Conservation (phyloP, 768 basidiomycete genomes). For the Psilocybe cyanescens region DNA sequence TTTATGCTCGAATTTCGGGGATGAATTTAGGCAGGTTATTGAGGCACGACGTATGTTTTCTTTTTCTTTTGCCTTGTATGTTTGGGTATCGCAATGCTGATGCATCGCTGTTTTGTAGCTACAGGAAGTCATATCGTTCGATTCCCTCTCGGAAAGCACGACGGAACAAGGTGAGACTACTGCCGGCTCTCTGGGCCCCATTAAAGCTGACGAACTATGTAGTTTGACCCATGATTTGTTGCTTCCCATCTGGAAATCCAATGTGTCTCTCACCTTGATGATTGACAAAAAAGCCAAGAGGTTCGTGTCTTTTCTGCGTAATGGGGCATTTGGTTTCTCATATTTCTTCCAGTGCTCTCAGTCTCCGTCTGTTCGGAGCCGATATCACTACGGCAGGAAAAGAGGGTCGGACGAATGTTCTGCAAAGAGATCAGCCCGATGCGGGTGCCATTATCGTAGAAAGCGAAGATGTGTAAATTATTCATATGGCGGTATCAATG, state of each 20-base stretch:
- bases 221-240: constrained; percentile 80
- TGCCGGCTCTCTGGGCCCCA: not conserved
- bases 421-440: not conserved
- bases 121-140: constrained; percentile 75
- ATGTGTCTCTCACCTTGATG: constrained; percentile 86
- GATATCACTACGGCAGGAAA: constrained; percentile 59
- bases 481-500: not conserved
- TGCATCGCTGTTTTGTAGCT: constrained; percentile 37
- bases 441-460: not conserved
- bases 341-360: constrained; percentile 69
- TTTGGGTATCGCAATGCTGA: not conserved
- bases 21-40: constrained; percentile 59
- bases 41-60: constrained; percentile 53
- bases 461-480: not conserved
- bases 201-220: constrained; percentile 4
- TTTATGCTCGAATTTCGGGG: constrained; percentile 62
- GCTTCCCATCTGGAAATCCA: constrained; percentile 97
- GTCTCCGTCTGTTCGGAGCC: constrained; percentile 80
- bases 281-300: constrained; percentile 97
- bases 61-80: not conserved
- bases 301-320: constrained; percentile 41
- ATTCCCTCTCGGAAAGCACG: constrained; percentile 58
- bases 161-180: constrained; percentile 56
- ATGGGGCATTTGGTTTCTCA: constrained; percentile 2
- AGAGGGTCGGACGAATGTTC: constrained; percentile 1